phyloP scores from a whole-genome alignment of 2,329 filamentous ascomycete species.

The Diplocarpon mali region DNA sequence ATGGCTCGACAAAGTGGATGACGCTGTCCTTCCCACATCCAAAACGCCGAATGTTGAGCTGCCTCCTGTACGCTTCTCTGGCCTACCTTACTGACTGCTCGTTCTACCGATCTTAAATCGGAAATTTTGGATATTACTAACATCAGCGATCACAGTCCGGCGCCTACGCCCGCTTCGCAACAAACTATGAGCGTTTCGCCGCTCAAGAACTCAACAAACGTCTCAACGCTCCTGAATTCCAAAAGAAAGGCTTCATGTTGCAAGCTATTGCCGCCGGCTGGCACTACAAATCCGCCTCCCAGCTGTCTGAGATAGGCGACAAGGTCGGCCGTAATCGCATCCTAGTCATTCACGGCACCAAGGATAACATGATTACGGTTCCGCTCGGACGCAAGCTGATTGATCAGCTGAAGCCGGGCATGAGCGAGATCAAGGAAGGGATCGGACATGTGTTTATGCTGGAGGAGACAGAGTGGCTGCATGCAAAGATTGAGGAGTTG shows the following conservation, averaged over 20 bases:
- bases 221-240: slow-evolving; percentile 47
- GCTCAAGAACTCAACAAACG: slow-evolving; percentile 70
- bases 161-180: slow-evolving; percentile 48
- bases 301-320: slow-evolving; percentile 56
- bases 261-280: slow-evolving; percentile 71
- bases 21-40: slow-evolving; percentile 36
- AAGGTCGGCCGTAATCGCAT: slow-evolving; percentile 63
- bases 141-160: slow-evolving; percentile 5
- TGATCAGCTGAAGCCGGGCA: slow-evolving; percentile 49
- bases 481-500: slow-evolving; percentile 41
- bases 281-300: slow-evolving; percentile 61
- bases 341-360: slow-evolving; percentile 63
- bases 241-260: slow-evolving; percentile 56
- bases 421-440: slow-evolving; percentile 52
- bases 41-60: slow-evolving; percentile 31
- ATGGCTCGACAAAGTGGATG: slow-evolving; percentile 55
- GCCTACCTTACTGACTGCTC: too few species aligned
- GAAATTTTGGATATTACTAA: too few species aligned
- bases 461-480: slow-evolving; percentile 61
- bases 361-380: slow-evolving; percentile 67
- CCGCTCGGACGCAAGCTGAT: slow-evolving; percentile 60
- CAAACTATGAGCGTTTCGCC: slow-evolving; percentile 72
- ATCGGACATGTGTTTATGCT: slow-evolving; percentile 66
- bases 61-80: slow-evolving; percentile 16
- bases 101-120: too few species aligned